A percentile compares a stretch with the other conserved stretches of the same genome.
Conservation (phyloP, 306 rosid species). For the Elaeagnus macrophylla region DNA sequence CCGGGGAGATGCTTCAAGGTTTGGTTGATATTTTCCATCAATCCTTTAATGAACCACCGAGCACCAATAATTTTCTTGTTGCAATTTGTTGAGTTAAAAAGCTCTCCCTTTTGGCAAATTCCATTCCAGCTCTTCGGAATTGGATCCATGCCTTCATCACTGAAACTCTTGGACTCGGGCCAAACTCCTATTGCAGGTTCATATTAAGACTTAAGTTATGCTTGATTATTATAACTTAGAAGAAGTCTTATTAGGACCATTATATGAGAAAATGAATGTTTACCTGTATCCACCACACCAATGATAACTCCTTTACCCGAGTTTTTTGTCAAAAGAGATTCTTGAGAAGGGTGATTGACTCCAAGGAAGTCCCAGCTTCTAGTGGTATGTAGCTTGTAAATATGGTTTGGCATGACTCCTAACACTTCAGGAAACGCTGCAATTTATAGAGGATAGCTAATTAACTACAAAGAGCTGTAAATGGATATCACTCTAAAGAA, state of each 20-base stretch:
- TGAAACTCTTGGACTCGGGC: slow-evolving; percentile 47
- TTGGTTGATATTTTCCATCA: not conserved
- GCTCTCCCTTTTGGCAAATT: slow-evolving; percentile 33
- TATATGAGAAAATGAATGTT: not conserved
- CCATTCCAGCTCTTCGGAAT: slow-evolving; percentile 44
- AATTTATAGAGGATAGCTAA: not conserved
- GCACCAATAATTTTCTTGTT: slow-evolving; percentile 28
- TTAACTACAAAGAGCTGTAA: not conserved
- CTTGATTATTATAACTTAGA: not conserved
- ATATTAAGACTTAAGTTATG: slow-evolving; percentile 10
- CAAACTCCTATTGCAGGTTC: slow-evolving; percentile 31
- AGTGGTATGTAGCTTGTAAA: slow-evolving; percentile 40
- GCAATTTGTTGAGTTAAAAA: slow-evolving; percentile 13
- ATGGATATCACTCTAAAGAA: not conserved
- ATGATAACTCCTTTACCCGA: slow-evolving; percentile 35
- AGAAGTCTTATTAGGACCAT: too few relatives aligned
- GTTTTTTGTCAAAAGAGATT: slow-evolving; percentile 20
- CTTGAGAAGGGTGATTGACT: slow-evolving; percentile 14
- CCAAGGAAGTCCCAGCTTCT: slow-evolving; percentile 52
- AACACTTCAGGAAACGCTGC: slow-evolving; percentile 36
- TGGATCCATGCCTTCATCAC: slow-evolving; percentile 34
- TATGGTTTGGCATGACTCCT: slow-evolving; percentile 34
- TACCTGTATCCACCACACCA: slow-evolving; percentile 48
- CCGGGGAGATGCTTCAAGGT: slow-evolving; percentile 17
- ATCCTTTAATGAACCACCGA: not conserved